These are phyloP conservation scores for Monosporascus sp. DNA, from an alignment of 2,329 filamentous ascomycete species.

Conservation along the genomic window DNA sequence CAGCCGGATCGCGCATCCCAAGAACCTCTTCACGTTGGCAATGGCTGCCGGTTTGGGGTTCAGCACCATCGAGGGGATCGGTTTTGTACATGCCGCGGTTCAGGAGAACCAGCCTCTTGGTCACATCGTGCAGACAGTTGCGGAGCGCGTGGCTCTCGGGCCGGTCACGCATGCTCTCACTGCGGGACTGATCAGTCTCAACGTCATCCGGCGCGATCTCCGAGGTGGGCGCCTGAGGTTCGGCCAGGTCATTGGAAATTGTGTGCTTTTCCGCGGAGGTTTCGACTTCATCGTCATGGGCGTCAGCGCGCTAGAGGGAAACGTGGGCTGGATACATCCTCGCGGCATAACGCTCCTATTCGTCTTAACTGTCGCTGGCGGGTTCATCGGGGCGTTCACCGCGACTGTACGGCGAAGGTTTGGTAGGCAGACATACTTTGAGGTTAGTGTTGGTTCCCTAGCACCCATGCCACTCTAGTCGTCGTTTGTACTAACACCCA, in stretches of 20 bases:
- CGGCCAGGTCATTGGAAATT: slow-evolving; percentile 5
- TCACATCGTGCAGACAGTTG: slow-evolving; percentile 6
- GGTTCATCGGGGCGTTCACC: too few relatives aligned
- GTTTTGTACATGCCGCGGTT: slow-evolving; percentile 9
- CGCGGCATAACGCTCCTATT: slow-evolving; percentile 2
- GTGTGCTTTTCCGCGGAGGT: slow-evolving; percentile 13
- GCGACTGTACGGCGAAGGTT: too few relatives aligned
- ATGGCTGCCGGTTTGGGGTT: slow-evolving; percentile 13
- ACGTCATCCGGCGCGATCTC: slow-evolving; percentile 7
- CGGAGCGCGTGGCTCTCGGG: slow-evolving; percentile 12
- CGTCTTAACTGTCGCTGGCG: too few relatives aligned
- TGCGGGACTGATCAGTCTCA: slow-evolving; percentile 11
- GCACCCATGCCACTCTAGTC: too few relatives aligned
- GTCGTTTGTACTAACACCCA: too few relatives aligned
- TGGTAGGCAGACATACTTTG: too few relatives aligned
- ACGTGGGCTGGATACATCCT: slow-evolving; percentile 18
- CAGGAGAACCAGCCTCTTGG: neutral
- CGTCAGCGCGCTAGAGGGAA: slow-evolving; percentile 14
- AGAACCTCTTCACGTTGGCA: slow-evolving; percentile 5
- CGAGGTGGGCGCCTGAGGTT: slow-evolving; percentile 3
- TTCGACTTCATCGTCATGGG: slow-evolving; percentile 12
- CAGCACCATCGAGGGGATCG: slow-evolving; percentile 14
- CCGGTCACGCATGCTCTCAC: slow-evolving; percentile 9
- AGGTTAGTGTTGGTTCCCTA: too few relatives aligned
- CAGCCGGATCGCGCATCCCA: slow-evolving; percentile 7